phyloP scores from a whole-genome alignment of 768 basidiomycete species.

The Mrakia gelida region DNA sequence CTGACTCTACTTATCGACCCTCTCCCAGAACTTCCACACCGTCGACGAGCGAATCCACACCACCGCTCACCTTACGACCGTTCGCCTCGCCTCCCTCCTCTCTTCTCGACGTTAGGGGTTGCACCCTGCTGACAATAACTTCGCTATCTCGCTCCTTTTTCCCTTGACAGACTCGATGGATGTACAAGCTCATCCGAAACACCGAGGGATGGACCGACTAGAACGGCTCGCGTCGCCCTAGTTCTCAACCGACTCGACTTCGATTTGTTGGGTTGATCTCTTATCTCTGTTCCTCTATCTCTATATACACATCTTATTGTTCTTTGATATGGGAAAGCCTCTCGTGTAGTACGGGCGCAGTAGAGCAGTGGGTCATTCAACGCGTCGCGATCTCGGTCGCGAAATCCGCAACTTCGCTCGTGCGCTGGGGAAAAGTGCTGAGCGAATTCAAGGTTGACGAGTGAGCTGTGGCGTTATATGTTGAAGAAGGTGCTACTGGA shows the following conservation, averaged over 20 bases:
- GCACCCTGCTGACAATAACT: not conserved
- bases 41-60: slow-evolving; percentile 43
- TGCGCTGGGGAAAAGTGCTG: too few species aligned
- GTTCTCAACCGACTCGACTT: not conserved
- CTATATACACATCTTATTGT: too few species aligned
- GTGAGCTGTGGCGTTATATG: too few species aligned
- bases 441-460: too few species aligned
- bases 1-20: not conserved
- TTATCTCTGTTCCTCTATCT: not conserved
- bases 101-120: not conserved
- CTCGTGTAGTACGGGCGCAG: too few species aligned
- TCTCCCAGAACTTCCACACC: slow-evolving; percentile 42
- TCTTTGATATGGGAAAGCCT: too few species aligned
- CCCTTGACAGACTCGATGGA: slow-evolving; percentile 32
- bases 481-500: too few species aligned
- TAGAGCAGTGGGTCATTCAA: too few species aligned
- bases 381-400: too few species aligned
- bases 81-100: not conserved
- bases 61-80: slow-evolving; percentile 10
- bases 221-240: too few species aligned
- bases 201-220: slow-evolving; percentile 45
- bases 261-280: not conserved
- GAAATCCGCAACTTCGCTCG: too few species aligned
- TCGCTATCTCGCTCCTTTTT: not conserved
- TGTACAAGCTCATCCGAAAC: slow-evolving; percentile 45